These are phyloP conservation scores for Lotus japonicus DNA, from an alignment of 306 rosid species.

Conservation along the genomic window DNA sequence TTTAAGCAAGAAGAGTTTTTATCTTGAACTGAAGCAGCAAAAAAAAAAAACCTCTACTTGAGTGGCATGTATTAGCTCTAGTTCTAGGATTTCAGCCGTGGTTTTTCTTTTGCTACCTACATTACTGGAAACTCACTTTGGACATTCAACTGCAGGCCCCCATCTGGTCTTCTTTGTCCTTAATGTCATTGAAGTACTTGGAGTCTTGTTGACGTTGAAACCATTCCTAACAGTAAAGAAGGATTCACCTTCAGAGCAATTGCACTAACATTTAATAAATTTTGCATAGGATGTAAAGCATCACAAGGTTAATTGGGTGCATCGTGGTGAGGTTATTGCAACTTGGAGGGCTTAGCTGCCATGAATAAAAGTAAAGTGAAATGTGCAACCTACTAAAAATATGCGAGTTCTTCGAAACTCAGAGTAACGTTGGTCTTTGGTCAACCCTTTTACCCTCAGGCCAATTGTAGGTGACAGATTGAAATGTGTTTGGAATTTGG, in stretches of 20 bases:
- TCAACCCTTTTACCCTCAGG: background rate
- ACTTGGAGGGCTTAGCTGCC: background rate
- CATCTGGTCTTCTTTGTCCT: slow-evolving; percentile 21
- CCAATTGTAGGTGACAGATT: background rate
- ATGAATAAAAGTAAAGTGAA: background rate
- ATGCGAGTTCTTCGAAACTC: background rate
- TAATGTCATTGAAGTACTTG: slow-evolving; percentile 19
- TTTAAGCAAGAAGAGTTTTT: too few relatives aligned
- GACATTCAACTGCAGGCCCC: slow-evolving; percentile 7
- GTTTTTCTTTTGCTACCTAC: background rate
- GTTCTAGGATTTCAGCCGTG: background rate
- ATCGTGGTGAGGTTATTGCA: background rate
- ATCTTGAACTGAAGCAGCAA: background rate
- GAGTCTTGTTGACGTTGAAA: slow-evolving; percentile 19
- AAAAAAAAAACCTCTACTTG: background rate
- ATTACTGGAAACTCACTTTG: background rate
- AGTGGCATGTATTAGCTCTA: background rate
- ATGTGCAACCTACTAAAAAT: background rate
- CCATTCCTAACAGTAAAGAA: slow-evolving; percentile 16
- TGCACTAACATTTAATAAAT: background rate
- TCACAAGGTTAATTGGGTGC: background rate
- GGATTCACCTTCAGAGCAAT: background rate
- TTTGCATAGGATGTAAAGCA: background rate
- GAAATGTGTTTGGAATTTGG: background rate
- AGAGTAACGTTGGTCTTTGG: background rate